Conservation (phyloP, 345 rosid genomes). For the Orychophragmus violaceus region DNA sequence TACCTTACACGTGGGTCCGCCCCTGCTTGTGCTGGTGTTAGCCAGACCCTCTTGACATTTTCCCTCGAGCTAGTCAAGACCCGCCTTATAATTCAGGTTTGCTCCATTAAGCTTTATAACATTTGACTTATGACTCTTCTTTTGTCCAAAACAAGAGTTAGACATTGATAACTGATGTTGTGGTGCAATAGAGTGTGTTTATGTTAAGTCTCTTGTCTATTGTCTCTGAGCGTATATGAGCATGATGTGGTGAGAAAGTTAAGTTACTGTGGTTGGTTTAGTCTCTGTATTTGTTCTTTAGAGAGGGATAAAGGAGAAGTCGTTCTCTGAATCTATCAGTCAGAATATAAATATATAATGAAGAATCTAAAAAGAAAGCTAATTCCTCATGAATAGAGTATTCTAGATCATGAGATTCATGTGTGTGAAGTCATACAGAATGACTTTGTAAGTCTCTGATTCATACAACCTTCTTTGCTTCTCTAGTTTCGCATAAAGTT, state of each 20-base stretch:
- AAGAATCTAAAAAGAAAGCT: too few relatives aligned
- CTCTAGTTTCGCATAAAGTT: too few relatives aligned
- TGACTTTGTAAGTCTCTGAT: too few relatives aligned
- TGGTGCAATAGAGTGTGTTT: background rate
- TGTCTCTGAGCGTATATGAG: background rate
- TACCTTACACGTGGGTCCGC: too few relatives aligned
- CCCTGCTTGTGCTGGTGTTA: constrained; percentile 79
- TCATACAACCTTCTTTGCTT: too few relatives aligned
- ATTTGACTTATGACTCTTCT: background rate
- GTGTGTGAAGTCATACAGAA: too few relatives aligned
- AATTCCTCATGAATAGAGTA: too few relatives aligned
- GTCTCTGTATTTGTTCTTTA: background rate
- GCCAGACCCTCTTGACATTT: constrained; percentile 83
- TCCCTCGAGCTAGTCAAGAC: constrained; percentile 92
- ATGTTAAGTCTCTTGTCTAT: too few relatives aligned
- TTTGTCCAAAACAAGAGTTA: background rate
- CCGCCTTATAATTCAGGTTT: constrained; percentile 80
- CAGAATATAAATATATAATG: too few relatives aligned
- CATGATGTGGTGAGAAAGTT: background rate
- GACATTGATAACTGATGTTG: background rate
- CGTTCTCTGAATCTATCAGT: background rate
- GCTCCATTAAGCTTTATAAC: background rate
- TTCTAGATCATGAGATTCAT: too few relatives aligned
- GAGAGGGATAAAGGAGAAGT: background rate
- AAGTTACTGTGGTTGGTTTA: background rate